Evolutionary conservation across 306 rosid genomes (phyloP).

Genomic region (Pterocarpus macrocarpus): DNA sequence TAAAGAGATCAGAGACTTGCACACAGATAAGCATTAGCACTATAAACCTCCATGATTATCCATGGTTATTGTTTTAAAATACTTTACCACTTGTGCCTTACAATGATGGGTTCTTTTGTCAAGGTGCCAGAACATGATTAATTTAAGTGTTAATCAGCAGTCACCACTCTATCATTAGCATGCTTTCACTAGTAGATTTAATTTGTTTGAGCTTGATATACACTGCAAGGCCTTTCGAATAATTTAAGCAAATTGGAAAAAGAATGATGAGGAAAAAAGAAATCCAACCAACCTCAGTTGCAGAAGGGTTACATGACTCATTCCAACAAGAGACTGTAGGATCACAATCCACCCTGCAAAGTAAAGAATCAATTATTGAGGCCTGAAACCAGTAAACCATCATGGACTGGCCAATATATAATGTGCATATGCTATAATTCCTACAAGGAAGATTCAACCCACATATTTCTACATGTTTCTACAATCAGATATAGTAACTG

Average conservation of each 20-base stretch:
- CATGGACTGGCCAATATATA: slow-evolving; percentile 25
- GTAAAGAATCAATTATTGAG: slow-evolving; percentile 44
- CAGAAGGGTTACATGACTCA: slow-evolving; percentile 48
- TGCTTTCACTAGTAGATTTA: slow-evolving; percentile 10
- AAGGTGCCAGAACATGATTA: slow-evolving; percentile 22
- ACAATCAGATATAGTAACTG: slow-evolving; percentile 7
- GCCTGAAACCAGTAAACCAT: slow-evolving; percentile 17
- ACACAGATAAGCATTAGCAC: slow-evolving; percentile 24
- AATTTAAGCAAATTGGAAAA: slow-evolving; percentile 2
- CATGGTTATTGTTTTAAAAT: slow-evolving; percentile 10
- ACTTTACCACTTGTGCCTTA: neutral
- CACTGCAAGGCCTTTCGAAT: neutral
- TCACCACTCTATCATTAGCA: slow-evolving; percentile 13
- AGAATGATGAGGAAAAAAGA: slow-evolving; percentile 12
- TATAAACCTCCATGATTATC: neutral
- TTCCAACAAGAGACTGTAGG: slow-evolving; percentile 42
- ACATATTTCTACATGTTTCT: slow-evolving; percentile 11
- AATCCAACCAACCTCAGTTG: slow-evolving; percentile 60
- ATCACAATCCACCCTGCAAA: slow-evolving; percentile 64
- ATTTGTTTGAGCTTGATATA: slow-evolving; percentile 20
- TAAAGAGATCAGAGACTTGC: slow-evolving; percentile 37
- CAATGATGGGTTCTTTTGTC: slow-evolving; percentile 8
- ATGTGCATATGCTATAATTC: slow-evolving; percentile 17
- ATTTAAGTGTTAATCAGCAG: neutral
- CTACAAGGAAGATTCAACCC: slow-evolving; percentile 19